Evolutionary conservation across 2,329 filamentous ascomycete genomes (phyloP), one percentile per base, ranked within the genome.

Genomic region (Ascochyta koolunga): DNA sequence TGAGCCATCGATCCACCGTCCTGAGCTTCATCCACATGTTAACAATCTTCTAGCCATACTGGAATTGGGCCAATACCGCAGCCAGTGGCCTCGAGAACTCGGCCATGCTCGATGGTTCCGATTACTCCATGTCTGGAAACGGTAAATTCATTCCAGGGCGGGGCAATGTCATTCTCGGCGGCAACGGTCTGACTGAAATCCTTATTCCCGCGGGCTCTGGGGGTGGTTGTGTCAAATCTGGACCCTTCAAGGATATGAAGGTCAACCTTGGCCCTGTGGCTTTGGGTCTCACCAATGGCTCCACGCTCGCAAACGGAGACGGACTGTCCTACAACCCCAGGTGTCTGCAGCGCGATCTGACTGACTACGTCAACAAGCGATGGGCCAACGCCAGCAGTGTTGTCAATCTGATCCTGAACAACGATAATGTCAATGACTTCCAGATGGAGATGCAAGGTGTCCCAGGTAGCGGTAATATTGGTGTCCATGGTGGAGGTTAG

Each of bases 21-120:
- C 11, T 29, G 27, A 13, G 2, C 4, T 5, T 13, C 10, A 3
- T 13, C 10, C 11, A 29, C 11, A 29, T 11, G 11, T 11, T 29
- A 11, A 29, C 27, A 1, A 15, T 29, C 27, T 8, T 9, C 9
- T 15, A 29, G 38, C 77, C 77, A 1, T 83, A 83, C 71, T 81
- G 79, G 76, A 79, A 84, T 66, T 85, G 82, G 80, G 77, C 78
- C 2, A 76, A 77, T 46, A 79, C 78, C 62, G 74, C 77, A 73
- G 10, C 76, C 2, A 60, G 72, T 5, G 78, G 84, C 40, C 69
- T 73, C 1, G 56, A 65, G 59, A 75, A 77, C 19, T 78, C 81
- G 1, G 77, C 81, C 13, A 67, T 86, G 47, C 85, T 86, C 58
- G 82, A 84, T 59, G 83, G 84, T 44, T 80, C 78, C 48, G 77